Percentiles rank a stretch among this genome's conserved stretches.
These are phyloP conservation scores for Colletotrichum lindemuthianum DNA, from an alignment of 2,329 filamentous ascomycete genomes.

Conservation along the genomic window DNA sequence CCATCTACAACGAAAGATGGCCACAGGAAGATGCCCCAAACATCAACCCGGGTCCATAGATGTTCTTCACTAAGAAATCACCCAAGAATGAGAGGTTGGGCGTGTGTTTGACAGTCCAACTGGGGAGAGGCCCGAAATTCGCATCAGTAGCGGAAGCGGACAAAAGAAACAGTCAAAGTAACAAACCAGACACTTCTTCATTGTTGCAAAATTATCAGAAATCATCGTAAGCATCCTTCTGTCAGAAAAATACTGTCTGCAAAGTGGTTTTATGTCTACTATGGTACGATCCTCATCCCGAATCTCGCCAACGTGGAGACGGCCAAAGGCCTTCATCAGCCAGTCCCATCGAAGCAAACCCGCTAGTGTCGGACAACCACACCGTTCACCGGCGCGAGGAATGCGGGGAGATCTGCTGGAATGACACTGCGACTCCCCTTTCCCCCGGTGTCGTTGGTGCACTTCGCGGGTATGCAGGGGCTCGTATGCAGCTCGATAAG, in stretches of 20 bases:
- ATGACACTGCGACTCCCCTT: slow-evolving; percentile 6
- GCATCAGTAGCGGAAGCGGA: too few relatives aligned
- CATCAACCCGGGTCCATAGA: too few relatives aligned
- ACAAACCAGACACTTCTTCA: too few relatives aligned
- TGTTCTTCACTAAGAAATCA: too few relatives aligned
- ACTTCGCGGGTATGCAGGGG: not conserved
- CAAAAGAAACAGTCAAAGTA: too few relatives aligned
- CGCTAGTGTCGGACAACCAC: slow-evolving; percentile 30
- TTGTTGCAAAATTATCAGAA: not conserved
- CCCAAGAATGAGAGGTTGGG: too few relatives aligned
- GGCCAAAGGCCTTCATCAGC: slow-evolving; percentile 4
- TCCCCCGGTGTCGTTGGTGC: not conserved
- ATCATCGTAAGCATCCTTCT: not conserved
- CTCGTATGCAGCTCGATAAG: too few relatives aligned
- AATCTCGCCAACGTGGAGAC: slow-evolving; percentile 22
- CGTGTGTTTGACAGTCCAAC: too few relatives aligned
- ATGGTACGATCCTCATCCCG: slow-evolving; percentile 2
- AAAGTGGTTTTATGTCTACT: slow-evolving; percentile 9
- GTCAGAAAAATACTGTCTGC: not conserved
- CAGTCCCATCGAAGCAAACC: slow-evolving; percentile 27
- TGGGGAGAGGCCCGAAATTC: too few relatives aligned
- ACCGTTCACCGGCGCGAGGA: slow-evolving; percentile 10
- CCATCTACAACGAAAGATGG: too few relatives aligned
- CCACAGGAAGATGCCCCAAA: too few relatives aligned
- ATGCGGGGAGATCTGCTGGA: slow-evolving; percentile 29